Conservation (phyloP, 164 flowering plant species). For the Stephania cephalantha region DNA sequence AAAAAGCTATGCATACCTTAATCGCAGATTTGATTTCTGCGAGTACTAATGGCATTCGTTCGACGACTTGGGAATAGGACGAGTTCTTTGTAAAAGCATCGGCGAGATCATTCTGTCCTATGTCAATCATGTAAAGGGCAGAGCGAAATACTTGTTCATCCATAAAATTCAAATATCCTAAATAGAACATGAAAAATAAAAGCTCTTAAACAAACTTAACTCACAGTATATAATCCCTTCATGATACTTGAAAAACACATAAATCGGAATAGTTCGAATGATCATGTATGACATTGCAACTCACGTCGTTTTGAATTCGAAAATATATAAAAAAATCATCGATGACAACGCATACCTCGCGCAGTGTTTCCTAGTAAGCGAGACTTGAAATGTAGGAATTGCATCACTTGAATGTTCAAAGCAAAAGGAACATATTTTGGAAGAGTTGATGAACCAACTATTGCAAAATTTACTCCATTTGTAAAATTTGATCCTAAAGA, state of each 20-base stretch:
- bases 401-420: constrained; percentile 43
- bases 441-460: constrained; percentile 39
- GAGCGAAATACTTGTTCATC: constrained; percentile 34
- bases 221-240: not conserved
- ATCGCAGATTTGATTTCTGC: constrained; percentile 39
- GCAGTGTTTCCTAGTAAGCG: constrained; percentile 27
- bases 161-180: constrained; percentile 16
- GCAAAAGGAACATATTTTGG: constrained; percentile 34
- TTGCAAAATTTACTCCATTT: constrained; percentile 58
- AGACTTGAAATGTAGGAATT: constrained; percentile 40
- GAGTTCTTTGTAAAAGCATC: constrained; percentile 30
- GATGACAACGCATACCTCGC: constrained; percentile 16
- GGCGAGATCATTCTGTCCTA: constrained; percentile 56
- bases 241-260: not conserved
- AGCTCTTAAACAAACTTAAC: not conserved
- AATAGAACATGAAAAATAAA: constrained; percentile 3
- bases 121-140: constrained; percentile 54
- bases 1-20: constrained; percentile 12
- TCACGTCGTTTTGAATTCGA: not conserved
- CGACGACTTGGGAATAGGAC: constrained; percentile 28
- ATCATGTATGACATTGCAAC: not conserved
- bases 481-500: constrained; percentile 37
- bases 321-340: not conserved
- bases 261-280: not conserved
- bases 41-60: constrained; percentile 42